Conservation (phyloP, 495 filamentous ascomycete species). For the Bacidia rubella region DNA sequence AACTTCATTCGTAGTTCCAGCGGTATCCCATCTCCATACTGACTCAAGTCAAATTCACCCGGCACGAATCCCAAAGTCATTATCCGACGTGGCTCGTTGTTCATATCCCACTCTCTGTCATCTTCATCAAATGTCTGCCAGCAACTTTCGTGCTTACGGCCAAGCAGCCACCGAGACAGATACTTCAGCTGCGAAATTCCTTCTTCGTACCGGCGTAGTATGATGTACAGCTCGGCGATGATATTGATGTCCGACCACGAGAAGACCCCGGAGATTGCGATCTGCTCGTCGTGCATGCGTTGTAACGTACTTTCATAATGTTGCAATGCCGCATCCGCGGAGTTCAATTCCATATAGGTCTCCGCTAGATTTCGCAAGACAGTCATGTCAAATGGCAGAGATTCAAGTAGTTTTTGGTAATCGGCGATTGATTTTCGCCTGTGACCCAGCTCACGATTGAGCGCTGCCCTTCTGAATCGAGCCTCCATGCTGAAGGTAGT, state of each 20-base stretch:
- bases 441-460: slow-evolving; percentile 44
- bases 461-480: slow-evolving; percentile 45
- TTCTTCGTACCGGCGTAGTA: slow-evolving; percentile 42
- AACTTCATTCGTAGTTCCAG: slow-evolving; percentile 76
- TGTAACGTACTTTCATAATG: slow-evolving; percentile 50
- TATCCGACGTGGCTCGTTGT: slow-evolving; percentile 51
- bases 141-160: slow-evolving; percentile 55
- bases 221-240: slow-evolving; percentile 65
- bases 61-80: slow-evolving; percentile 43
- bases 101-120: slow-evolving; percentile 83
- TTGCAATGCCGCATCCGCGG: slow-evolving; percentile 41
- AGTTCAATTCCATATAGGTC: slow-evolving; percentile 44
- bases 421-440: slow-evolving; percentile 43
- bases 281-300: slow-evolving; percentile 33
- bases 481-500: slow-evolving; percentile 44
- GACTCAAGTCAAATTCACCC: slow-evolving; percentile 36
- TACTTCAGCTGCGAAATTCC: slow-evolving; percentile 55
- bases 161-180: slow-evolving; percentile 68
- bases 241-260: slow-evolving; percentile 76
- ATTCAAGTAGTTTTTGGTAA: slow-evolving; percentile 48
- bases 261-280: slow-evolving; percentile 40
- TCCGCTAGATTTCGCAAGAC: slow-evolving; percentile 52
- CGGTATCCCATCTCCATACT: slow-evolving; percentile 67
- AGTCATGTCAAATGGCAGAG: slow-evolving; percentile 43
- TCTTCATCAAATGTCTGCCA: slow-evolving; percentile 70